Evolutionary conservation across 805 yeast species (phyloP).

Genomic region (Danielia reshetovae): DNA sequence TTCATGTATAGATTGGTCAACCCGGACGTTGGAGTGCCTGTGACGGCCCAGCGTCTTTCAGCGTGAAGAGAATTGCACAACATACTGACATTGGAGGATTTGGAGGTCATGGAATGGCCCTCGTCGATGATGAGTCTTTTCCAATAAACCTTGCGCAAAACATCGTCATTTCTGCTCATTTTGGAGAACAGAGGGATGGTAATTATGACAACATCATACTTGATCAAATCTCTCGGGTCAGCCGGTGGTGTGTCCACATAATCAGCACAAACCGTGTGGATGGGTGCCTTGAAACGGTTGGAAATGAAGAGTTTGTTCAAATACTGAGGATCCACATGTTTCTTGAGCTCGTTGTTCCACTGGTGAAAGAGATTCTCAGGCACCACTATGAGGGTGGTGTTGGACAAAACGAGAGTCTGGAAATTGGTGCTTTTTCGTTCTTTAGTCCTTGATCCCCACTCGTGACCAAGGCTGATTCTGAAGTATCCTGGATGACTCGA

Average conservation of each 20-base stretch:
- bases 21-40: conserved; percentile 76
- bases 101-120: conserved; percentile 62
- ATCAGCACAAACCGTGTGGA: conserved; percentile 10
- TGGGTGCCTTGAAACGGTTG: conserved; percentile 23
- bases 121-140: conserved; percentile 71
- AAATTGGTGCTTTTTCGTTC: conserved; percentile 8
- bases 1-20: conserved; percentile 54
- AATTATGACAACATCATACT: conserved; percentile 52
- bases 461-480: conserved; percentile 22
- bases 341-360: conserved; percentile 56
- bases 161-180: conserved; percentile 19
- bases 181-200: conserved; percentile 44
- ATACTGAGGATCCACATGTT: conserved; percentile 44
- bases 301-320: conserved; percentile 34
- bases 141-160: conserved; percentile 50
- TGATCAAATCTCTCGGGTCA: conserved; percentile 29
- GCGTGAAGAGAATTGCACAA: conserved; percentile 46
- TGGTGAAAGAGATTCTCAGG: conserved; percentile 68
- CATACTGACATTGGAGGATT: conserved; percentile 45
- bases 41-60: conserved; percentile 70
- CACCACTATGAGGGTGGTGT: conserved; percentile 54
- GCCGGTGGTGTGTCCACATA: conserved; percentile 19
- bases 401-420: conserved; percentile 39
- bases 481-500: conserved; percentile 43
- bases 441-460: conserved; percentile 16